phyloP scores from a whole-genome alignment of 805 yeast species.

The Schwanniomyces occidentalis region DNA sequence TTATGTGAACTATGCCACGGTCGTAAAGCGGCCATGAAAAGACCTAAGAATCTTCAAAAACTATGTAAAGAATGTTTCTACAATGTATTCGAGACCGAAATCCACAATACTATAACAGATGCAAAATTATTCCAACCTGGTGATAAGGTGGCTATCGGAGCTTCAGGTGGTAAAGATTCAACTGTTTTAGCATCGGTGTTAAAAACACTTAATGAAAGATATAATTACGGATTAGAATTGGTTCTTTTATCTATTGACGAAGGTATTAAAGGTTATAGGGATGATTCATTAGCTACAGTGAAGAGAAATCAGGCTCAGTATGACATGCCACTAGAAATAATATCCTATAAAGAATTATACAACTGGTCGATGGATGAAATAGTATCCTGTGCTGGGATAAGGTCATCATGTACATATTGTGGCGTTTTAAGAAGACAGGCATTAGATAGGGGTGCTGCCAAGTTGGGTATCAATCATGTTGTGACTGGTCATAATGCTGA shows the following conservation, averaged over 20 bases:
- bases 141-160: slow-evolving; percentile 94
- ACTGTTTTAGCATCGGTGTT: slow-evolving; percentile 90
- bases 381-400: slow-evolving; percentile 88
- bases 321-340: slow-evolving; percentile 72
- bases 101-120: slow-evolving; percentile 80
- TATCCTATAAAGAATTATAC: slow-evolving; percentile 85
- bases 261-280: slow-evolving; percentile 96
- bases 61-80: slow-evolving; percentile 90
- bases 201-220: slow-evolving; percentile 83
- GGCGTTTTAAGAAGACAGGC: slow-evolving; percentile 98
- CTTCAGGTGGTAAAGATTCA: slow-evolving; percentile 98
- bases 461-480: slow-evolving; percentile 81
- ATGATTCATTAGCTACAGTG: slow-evolving; percentile 95
- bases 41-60: slow-evolving; percentile 91
- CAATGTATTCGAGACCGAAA: slow-evolving; percentile 90
- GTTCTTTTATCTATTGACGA: slow-evolving; percentile 89
- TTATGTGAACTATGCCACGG: slow-evolving; percentile 83
- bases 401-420: slow-evolving; percentile 96
- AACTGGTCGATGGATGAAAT: slow-evolving; percentile 99
- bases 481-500: slow-evolving; percentile 99
- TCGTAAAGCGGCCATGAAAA: slow-evolving; percentile 79
- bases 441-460: slow-evolving; percentile 90
- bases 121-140: slow-evolving; percentile 74
- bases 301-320: slow-evolving; percentile 88
- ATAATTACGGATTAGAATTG: slow-evolving; percentile 83